A percentile compares a stretch with the other conserved stretches of the same genome.
Evolutionary conservation across 208 protist genomes (phyloP).

Genomic region (Endotrypanum monterogeii): DNA sequence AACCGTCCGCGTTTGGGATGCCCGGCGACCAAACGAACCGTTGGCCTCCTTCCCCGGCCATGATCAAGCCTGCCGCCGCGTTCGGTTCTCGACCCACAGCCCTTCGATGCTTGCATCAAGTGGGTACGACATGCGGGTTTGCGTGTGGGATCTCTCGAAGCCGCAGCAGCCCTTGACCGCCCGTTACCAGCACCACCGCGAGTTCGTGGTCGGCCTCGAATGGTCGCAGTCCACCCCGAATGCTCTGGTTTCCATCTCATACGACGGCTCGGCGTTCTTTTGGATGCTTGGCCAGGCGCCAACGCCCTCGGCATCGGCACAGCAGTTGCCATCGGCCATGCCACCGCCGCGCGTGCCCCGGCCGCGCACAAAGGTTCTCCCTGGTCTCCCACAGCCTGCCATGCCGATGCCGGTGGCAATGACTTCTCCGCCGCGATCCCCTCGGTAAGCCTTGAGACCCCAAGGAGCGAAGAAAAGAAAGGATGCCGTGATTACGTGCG

Average conservation of each 20-base stretch:
- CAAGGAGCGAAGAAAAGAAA: too few species aligned
- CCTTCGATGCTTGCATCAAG: conserved; percentile 73
- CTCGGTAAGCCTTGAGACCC: conserved; percentile 22
- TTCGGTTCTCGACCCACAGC: conserved; percentile 79
- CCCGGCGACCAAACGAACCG: conserved; percentile 70
- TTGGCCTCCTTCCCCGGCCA: conserved; percentile 82
- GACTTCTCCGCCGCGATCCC: conserved; percentile 30
- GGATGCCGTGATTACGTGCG: background rate
- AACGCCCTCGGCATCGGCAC: conserved; percentile 48
- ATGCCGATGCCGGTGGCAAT: conserved; percentile 49
- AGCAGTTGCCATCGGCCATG: conserved; percentile 61
- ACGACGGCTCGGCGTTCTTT: conserved; percentile 80
- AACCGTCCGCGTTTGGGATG: conserved; percentile 86
- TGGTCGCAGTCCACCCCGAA: conserved; percentile 77
- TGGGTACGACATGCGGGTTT: conserved; percentile 91
- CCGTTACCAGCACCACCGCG: conserved; percentile 88
- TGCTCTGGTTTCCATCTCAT: conserved; percentile 64
- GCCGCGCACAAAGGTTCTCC: conserved; percentile 63
- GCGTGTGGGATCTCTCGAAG: conserved; percentile 85
- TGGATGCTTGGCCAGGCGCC: conserved; percentile 58
- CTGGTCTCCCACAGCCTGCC: conserved; percentile 54
- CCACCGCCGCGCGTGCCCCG: conserved; percentile 71
- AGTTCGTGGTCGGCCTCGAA: conserved; percentile 90
- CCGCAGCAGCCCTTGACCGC: conserved; percentile 75
- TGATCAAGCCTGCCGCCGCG: conserved; percentile 86